Evolutionary conservation across 306 rosid genomes (phyloP), one percentile per base, ranked within the genome.

Genomic region (Trifolium subterraneum): DNA sequence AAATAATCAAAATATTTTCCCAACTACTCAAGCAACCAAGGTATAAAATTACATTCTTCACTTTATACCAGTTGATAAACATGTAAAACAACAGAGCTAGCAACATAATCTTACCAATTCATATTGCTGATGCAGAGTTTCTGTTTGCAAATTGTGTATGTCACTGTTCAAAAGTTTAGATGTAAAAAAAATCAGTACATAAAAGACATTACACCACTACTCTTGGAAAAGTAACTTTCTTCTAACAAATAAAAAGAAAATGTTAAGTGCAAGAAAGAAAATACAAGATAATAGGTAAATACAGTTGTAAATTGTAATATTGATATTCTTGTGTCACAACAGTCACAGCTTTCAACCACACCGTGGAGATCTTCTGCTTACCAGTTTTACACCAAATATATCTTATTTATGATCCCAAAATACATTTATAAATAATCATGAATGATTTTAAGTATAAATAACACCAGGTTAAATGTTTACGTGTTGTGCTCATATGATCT

Each of bases 71-170:
- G 42, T 44, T 63, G 23, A 74, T 59, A 15, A 55, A 23, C 41
- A 25, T 19, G 18, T 52, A 67, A 68, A 54, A 22, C 39, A 75
- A 33, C 56, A 23, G 16, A 39, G 73, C 48, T 58, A 68, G 79
- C 8, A 75, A 68, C 47, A 64, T 72, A 73, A 68, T 70, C 90
- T 84, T 86, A 94, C 99, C 96, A 88, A 76, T 84, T 92, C 85
- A 62, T 90, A 94, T 73, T 94, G 97, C 79, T 94, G 96, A 69
- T 71, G 93, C 85, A 94, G 79, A 59, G 93, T 86, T 80, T 94
- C 99, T 7, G 93, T 82, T 85, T 65, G 85, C 88, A 92, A 82
- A 79, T 94, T 94, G 88, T 92, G 97, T 7, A 82, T 12, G 80
- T 88, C 99, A 86, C 99, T 94, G 96, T 68, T 59, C 74, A 84